Evolutionary conservation across 176 grass and related monocot species (phyloP), one percentile per base, ranked within the genome.

Genomic region (Typha latifolia): DNA sequence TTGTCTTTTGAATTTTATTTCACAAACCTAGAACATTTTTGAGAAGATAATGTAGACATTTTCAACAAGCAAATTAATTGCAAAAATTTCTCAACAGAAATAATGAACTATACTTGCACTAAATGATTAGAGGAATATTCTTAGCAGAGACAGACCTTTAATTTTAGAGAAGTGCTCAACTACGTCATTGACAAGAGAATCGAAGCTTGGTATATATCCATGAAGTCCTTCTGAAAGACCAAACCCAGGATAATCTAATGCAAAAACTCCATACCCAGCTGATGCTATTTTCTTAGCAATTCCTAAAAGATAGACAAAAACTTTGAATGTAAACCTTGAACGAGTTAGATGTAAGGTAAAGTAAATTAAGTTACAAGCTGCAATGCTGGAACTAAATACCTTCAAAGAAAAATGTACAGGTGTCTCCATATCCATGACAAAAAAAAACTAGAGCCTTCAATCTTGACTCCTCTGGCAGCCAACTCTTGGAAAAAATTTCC

Each of bases 341-440:
- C 34, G 4, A 37, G 4, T 37, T 37, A 37, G 34, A 37, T 37
- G 34, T 37, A 37, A 6, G 34, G 5, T 37, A 0, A 37, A 37
- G 34, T 37, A 37, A 6, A 74, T 10, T 13, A 69, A 61, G 62
- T 12, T 63, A 5, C 66, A 52, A 13, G 70, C 27, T 72, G 73
- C 18, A 72, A 74, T 62, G 72, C 8, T 34, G 52, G 5, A 79
- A 70, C 34, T 31, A 22, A 51, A 8, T 75, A 97, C 94, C 94
- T 82, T 97, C 94, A 70, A 97, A 85, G 83, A 97, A 97, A 80
- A 97, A 97, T 10, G 94, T 92, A 64, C 89, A 97, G 11, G 94
- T 97, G 68, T 97, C 89, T 16, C 94, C 94, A 81, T 97, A 97
- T 49, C 89, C 89, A 65, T 97, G 94, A 73, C 94, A 97, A 71